Conservation (phyloP, 2,329 filamentous ascomycete genomes). For the Chrysosporium keratinophilum region DNA sequence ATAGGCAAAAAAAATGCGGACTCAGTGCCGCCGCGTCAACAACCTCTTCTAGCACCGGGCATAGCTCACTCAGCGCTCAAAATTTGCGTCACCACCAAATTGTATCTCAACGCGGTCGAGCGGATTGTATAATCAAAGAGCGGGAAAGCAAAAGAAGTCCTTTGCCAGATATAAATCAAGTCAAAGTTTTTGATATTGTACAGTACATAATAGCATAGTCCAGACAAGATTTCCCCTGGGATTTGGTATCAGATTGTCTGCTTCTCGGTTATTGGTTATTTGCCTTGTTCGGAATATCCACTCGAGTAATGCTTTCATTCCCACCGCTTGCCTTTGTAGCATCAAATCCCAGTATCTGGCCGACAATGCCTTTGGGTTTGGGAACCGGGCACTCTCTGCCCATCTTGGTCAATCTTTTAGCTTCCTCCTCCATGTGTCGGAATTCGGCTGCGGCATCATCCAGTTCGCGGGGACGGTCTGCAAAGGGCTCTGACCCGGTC, state of each 20-base stretch:
- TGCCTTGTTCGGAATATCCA: not conserved
- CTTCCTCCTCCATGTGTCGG: conserved; percentile 34
- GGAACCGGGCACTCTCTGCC: conserved; percentile 81
- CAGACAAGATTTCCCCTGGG: too few species aligned
- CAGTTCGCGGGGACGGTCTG: not conserved
- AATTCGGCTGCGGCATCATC: conserved; percentile 37
- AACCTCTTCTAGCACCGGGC: too few species aligned
- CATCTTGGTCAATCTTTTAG: conserved; percentile 32
- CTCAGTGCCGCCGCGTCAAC: too few species aligned
- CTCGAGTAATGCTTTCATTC: not conserved
- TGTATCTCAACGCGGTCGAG: too few species aligned
- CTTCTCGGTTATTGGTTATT: not conserved
- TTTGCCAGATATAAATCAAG: too few species aligned
- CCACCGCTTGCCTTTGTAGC: conserved; percentile 2
- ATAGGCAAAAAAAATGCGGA: too few species aligned
- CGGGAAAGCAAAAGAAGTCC: too few species aligned
- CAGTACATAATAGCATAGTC: not conserved
- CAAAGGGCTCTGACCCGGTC: not conserved
- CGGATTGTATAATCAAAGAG: too few species aligned
- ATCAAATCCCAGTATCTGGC: conserved; percentile 63
- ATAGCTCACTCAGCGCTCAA: too few species aligned
- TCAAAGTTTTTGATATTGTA: conserved; percentile 1
- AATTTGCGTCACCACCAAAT: too few species aligned
- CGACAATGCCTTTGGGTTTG: conserved; percentile 71
- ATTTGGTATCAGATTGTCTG: too few species aligned